Evolutionary conservation across 2,329 filamentous ascomycete species (phyloP), one percentile per base, ranked within the genome.

Genomic region (Exophiala alcalophila): DNA sequence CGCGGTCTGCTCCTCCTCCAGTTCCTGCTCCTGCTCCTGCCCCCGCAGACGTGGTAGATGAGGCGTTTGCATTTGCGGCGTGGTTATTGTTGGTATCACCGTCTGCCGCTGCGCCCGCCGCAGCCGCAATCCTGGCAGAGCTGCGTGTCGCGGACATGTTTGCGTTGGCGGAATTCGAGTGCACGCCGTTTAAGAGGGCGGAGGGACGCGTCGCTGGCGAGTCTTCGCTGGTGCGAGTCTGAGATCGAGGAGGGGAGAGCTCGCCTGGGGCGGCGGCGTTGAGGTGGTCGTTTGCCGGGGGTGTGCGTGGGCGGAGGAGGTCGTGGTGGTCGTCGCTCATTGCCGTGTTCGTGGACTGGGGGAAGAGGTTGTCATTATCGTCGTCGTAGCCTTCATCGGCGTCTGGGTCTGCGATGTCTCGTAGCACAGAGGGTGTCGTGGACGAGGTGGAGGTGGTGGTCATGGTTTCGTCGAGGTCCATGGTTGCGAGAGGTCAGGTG

Each of bases 221-320:
- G n/a, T n/a, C n/a, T n/a, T n/a, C n/a, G n/a, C n/a, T n/a, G n/a
- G 18, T n/a, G 4, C 34, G 40, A 36, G 43, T 25, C 35, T 53
- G 52, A 2, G 54, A 57, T 19, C 49, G 41, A 6, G 55, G 55
- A 8, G 55, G 55, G 4, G 55, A 58, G 2, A 58, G 54, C 40
- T 58, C 55, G 26, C 55, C 55, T 2, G 53, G 55, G 7, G 53
- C 55, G n/a, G 52, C 44, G 16, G 55, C 55, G 29, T 56, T 58
- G 27, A 58, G 48, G 31, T 56, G 55, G 44, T 55, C 51, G 33
- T 57, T 57, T 25, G 50, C 46, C n/a, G n/a, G n/a, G 26, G 55
- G 55, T 6, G 50, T 53, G 19, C 34, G 31, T 9, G 55, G 34
- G 18, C 39, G 40, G 12, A 47, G 38, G 24, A 27, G 38, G 15